Base-by-base conservation (phyloP, 352 stramenopile species). In the Nothophytophthora sp. region DNA sequence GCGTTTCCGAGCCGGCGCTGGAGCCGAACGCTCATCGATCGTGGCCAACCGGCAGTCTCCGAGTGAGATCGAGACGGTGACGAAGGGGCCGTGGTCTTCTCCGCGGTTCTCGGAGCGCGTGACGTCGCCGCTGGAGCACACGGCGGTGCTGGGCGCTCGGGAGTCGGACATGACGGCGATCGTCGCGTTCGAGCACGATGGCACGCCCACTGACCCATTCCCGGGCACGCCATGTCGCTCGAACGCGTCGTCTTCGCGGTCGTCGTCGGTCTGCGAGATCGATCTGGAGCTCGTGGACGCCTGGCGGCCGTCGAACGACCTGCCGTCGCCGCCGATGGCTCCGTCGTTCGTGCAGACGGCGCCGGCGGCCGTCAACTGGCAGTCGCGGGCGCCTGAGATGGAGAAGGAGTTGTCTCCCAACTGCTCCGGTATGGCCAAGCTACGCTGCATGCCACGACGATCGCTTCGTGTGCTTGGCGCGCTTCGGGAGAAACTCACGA, bases 181-280 rank as follows among this genome's bases (percentile, higher is more conserved):
- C 11, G 29, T 59, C 15, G 20, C 30, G 9, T 16, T 38, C 11
- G 18, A 66, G 5, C 64, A 74, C 30, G 64, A 74, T 10, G 64
- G 64, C 19, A 74, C 64, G 2, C 64, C 64, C 0, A 70, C 45
- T 12, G 55, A 60, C 4, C 46, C 60, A 43, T 74, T 64, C 39
- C 64, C 60, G 12, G 35, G 60, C 2, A 63, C 49, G 13, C 55
- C 50, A 34, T 13, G 40, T 15, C 34, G 48, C 18, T 70, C 45
- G 6, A 19, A 45, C 44, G 36, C 42, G 6, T 50, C 50, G 36
- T 53, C 49, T 15, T 60, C 50, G 1, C 53, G 39, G 2, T 15
- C 36, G 5, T 67, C 56, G 25, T 63, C 56, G 10, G 50, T 60
- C 7, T 60, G 50, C 22, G 41, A 67, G 13, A 50, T 71, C 13